A percentile compares a stretch with the other conserved stretches of the same genome.
These are phyloP conservation scores for Colletotrichum plurivorum DNA, from an alignment of 2,329 filamentous ascomycete species.

Conservation along the genomic window DNA sequence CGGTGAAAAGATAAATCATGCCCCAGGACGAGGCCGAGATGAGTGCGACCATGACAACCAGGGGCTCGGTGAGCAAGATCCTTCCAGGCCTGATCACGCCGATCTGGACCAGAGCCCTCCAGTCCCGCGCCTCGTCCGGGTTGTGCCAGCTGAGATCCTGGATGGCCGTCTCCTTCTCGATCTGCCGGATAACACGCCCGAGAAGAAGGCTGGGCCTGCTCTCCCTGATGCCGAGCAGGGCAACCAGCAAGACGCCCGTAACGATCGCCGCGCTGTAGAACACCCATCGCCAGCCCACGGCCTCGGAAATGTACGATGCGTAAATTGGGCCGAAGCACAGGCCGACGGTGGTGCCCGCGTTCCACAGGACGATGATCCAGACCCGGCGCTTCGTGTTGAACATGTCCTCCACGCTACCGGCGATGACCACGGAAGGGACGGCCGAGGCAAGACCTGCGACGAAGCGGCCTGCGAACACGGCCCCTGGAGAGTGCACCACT, in stretches of 20 bases:
- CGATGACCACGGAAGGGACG: conserved; percentile 61
- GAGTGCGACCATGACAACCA: conserved; percentile 58
- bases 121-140: conserved; percentile 54
- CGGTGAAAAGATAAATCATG: conserved; percentile 64
- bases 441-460: conserved; percentile 60
- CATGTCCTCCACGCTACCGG: conserved; percentile 65
- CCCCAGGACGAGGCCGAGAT: conserved; percentile 59
- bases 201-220: conserved; percentile 60
- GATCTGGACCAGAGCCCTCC: conserved; percentile 53
- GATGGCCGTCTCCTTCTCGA: conserved; percentile 34
- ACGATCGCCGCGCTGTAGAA: conserved; percentile 58
- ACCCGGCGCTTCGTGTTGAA: conserved; percentile 60
- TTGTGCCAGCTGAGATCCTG: conserved; percentile 48
- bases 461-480: conserved; percentile 57
- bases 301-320: conserved; percentile 55
- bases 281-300: conserved; percentile 60
- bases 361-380: conserved; percentile 62
- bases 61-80: conserved; percentile 61
- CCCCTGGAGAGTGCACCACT: conserved; percentile 51
- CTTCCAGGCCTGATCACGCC: conserved; percentile 57
- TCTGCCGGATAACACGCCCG: conserved; percentile 40
- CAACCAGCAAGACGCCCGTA: conserved; percentile 49
- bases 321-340: conserved; percentile 60
- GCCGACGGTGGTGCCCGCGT: conserved; percentile 57
- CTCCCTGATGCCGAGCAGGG: conserved; percentile 56